A percentile compares a stretch with the other conserved stretches of the same genome.
Evolutionary conservation across 352 stramenopile genomes (phyloP).

Genomic region (Globisporangium splendens): DNA sequence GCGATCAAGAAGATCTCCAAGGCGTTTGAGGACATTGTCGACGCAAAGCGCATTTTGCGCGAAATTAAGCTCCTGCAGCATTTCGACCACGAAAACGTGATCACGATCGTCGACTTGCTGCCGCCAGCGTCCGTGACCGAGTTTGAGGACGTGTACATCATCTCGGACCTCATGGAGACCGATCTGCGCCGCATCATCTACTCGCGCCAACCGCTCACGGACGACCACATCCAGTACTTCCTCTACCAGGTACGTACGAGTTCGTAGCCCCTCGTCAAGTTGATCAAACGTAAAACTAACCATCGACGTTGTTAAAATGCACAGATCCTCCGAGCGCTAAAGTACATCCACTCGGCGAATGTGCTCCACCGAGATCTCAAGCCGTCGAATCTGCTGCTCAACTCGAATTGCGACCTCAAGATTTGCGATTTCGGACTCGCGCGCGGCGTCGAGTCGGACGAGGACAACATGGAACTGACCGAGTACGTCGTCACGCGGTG

Average conservation of each 20-base stretch:
- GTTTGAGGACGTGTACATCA: conserved; percentile 98
- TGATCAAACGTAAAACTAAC: neutral
- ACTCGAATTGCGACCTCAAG: conserved; percentile 92
- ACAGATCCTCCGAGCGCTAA: conserved; percentile 94
- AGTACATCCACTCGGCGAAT: conserved; percentile 93
- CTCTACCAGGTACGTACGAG: conserved; percentile 74
- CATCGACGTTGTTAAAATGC: neutral
- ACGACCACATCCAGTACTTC: conserved; percentile 94
- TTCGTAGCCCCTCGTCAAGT: too few species aligned
- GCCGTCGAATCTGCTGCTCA: conserved; percentile 96
- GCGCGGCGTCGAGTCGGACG: conserved; percentile 71
- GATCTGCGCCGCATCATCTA: conserved; percentile 98
- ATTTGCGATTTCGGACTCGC: conserved; percentile 92
- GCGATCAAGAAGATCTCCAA: conserved; percentile 89
- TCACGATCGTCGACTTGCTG: conserved; percentile 95
- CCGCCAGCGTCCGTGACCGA: conserved; percentile 89
- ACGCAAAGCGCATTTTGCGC: conserved; percentile 98
- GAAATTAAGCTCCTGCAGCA: conserved; percentile 95
- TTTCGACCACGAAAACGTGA: conserved; percentile 95
- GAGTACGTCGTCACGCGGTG: conserved; percentile 91
- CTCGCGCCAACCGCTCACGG: conserved; percentile 89
- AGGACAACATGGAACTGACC: conserved; percentile 84
- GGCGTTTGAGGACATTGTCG: conserved; percentile 97
- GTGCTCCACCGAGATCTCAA: conserved; percentile 97
- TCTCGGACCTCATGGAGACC: conserved; percentile 97